Evolutionary conservation across 169 alveolate genomes (phyloP), one percentile per base, ranked within the genome.

Genomic region (Plasmodium chabaudi): DNA sequence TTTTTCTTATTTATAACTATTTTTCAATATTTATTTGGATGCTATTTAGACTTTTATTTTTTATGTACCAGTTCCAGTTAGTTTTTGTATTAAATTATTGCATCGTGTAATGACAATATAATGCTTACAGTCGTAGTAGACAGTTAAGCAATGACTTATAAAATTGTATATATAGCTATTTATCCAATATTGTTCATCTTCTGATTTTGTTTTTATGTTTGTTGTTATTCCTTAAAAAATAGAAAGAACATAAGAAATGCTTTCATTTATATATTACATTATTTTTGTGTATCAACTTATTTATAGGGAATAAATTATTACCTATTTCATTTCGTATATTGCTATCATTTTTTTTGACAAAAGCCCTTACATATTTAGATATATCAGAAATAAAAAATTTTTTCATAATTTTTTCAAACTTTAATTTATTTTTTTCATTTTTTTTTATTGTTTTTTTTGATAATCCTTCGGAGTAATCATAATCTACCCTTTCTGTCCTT

Each of bases 151-250:
- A 27, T 77, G 65, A 69, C 75, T 77, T 77, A 77, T 77, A 56
- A 77, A 77, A 69, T 77, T 77, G 56, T 77, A 77, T 27, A 77
- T 77, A 46, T 77, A 77, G 55, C 88, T 77, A 57, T 77, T 77
- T 9, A 63, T 44, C 88, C 88, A 77, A 42, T 57, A 63, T 55
- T 75, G 63, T 64, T 77, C 88, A 63, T 77, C 88, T 9, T 77
- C 77, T 27, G 77, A 77, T 46, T 63, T 77, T 17, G 77, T 64
- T 4, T 21, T 68, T 49, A 49, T 10, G 23, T 57, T 77, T 19
- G 88, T 63, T 44, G 88, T 77, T 47, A 77, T 77, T 42, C 88
- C 88, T 77, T 27, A 9, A 64, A 21, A 53, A 65, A 39, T 4
- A 59, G 42, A 3, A 34, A 34, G 4, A 34, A 34, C 0, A 19